phyloP scores from a whole-genome alignment of 192 early-diverging fungal species.

The Coemansia sp. region DNA sequence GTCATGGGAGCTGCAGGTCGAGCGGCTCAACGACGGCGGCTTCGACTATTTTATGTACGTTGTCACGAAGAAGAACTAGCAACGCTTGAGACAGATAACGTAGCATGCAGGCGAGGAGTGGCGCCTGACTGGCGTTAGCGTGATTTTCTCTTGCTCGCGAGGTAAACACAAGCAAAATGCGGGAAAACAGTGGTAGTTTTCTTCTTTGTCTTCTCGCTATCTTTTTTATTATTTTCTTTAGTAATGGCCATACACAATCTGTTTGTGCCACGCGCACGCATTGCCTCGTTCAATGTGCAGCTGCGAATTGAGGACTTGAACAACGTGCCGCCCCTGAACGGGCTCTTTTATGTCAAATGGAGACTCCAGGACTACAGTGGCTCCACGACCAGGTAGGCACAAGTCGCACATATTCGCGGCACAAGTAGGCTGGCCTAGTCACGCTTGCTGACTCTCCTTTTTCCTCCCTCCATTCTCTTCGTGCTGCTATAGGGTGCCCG shows the following conservation, averaged over 20 bases:
- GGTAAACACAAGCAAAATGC: no score
- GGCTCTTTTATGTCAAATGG: constrained; percentile 84
- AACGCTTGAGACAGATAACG: no score
- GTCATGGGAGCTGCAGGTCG: constrained; percentile 67
- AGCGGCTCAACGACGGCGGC: constrained; percentile 69
- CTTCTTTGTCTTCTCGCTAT: not conserved
- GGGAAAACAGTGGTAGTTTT: no score
- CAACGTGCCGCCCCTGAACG: constrained; percentile 81
- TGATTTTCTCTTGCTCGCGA: not conserved
- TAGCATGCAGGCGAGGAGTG: not conserved
- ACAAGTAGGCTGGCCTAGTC: not conserved
- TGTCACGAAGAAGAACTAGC: constrained; percentile 56
- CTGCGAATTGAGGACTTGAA: constrained; percentile 75
- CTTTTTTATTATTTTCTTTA: not conserved
- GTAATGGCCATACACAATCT: constrained; percentile 59
- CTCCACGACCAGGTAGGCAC: constrained; percentile 28
- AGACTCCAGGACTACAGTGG: constrained; percentile 54
- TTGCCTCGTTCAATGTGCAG: constrained; percentile 66
- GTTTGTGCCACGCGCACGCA: constrained; percentile 73
- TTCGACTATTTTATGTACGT: constrained; percentile 83
- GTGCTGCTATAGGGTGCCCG: constrained; percentile 36
- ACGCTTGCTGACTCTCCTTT: not conserved
- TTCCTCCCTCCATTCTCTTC: not conserved
- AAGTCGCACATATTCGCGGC: not conserved
- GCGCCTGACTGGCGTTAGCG: not conserved